Conservation (phyloP, 768 basidiomycete genomes). For the Chalciporus pseudorubinellus region DNA sequence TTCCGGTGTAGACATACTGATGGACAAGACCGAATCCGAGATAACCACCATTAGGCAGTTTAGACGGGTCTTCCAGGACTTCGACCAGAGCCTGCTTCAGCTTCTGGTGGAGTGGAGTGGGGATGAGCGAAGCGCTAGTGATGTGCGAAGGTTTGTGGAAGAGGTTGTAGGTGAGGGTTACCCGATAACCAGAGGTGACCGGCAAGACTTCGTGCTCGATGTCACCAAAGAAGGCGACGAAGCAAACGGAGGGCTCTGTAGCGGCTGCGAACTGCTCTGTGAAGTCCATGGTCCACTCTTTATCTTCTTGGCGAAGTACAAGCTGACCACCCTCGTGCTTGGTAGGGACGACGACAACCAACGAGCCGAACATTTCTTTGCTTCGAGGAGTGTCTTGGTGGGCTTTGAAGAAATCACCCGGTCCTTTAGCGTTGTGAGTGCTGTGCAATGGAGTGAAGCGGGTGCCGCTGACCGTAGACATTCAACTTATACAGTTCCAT, state of each 20-base stretch:
- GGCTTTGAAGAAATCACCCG: constrained; percentile 46
- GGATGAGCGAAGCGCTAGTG: background rate
- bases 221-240: constrained; percentile 42
- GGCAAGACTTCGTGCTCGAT: constrained; percentile 44
- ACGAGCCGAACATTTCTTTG: constrained; percentile 47
- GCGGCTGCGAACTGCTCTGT: constrained; percentile 9
- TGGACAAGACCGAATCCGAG: constrained; percentile 11
- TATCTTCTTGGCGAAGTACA: constrained; percentile 32
- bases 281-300: constrained; percentile 40
- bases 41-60: constrained; percentile 29
- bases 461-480: no score
- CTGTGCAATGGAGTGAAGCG: no score
- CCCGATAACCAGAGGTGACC: constrained; percentile 40
- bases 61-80: constrained; percentile 24
- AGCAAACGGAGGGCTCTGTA: constrained; percentile 23
- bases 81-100: background rate
- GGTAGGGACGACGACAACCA: constrained; percentile 48
- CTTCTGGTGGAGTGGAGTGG: background rate
- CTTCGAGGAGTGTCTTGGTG: constrained; percentile 48
- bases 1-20: constrained; percentile 3
- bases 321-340: constrained; percentile 45
- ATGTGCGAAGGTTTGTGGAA: background rate
- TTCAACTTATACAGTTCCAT: no score
- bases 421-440: background rate
- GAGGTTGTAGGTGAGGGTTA: constrained; percentile 45